phyloP scores from a whole-genome alignment of 108 stramenopile species.

The Tribonema minus region DNA sequence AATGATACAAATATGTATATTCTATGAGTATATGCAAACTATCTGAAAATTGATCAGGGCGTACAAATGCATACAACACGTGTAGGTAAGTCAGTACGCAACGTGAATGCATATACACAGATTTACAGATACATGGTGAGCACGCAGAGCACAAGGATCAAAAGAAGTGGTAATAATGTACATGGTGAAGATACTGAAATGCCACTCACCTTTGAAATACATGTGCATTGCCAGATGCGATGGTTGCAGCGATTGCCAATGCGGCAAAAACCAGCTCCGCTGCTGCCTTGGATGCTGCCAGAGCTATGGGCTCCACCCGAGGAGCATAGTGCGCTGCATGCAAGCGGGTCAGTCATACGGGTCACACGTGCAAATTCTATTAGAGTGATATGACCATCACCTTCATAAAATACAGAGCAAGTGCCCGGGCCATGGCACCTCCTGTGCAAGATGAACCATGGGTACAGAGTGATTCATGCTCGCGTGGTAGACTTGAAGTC shows the following conservation, averaged over 20 bases:
- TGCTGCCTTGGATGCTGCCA: slow-evolving; percentile 26
- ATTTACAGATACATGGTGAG: too few species aligned
- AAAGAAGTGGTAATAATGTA: neutral
- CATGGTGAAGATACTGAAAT: neutral
- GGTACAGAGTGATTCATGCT: too few species aligned
- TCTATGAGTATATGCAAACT: too few species aligned
- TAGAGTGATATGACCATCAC: too few species aligned
- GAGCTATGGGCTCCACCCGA: slow-evolving; percentile 22
- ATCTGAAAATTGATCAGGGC: too few species aligned
- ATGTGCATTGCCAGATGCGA: neutral
- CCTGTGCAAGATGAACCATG: too few species aligned
- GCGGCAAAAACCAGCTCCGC: slow-evolving; percentile 7
- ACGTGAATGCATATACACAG: too few species aligned
- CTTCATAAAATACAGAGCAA: neutral
- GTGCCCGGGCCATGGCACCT: neutral
- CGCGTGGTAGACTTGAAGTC: too few species aligned
- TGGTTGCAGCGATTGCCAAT: neutral
- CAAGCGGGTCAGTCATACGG: neutral
- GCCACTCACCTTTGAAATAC: neutral
- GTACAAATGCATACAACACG: neutral
- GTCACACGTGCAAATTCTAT: too few species aligned
- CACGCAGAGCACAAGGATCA: too few species aligned
- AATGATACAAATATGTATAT: too few species aligned
- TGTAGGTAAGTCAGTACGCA: neutral
- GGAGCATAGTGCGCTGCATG: slow-evolving; percentile 1